Evolutionary conservation across 2,329 filamentous ascomycete genomes (phyloP).

Genomic region (Talaromyces sp.): DNA sequence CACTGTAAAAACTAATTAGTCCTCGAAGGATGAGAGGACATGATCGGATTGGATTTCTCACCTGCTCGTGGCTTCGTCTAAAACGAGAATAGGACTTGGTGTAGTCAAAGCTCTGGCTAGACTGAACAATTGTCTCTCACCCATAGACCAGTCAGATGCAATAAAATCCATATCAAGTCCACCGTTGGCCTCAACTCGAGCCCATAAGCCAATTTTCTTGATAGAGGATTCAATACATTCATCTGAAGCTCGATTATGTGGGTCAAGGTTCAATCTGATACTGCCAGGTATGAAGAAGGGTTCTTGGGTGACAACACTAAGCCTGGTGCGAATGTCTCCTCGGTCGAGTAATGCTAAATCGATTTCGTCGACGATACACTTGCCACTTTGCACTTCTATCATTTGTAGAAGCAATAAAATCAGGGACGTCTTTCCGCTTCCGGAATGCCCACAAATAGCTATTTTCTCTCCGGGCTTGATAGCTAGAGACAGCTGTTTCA

Average conservation of each 20-base stretch:
- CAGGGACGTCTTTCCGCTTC: slow-evolving; percentile 39
- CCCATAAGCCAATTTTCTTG: slow-evolving; percentile 35
- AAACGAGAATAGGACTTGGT: slow-evolving; percentile 40
- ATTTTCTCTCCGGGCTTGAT: slow-evolving; percentile 44
- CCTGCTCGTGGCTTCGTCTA: slow-evolving; percentile 44
- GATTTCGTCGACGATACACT: slow-evolving; percentile 42
- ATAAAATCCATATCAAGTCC: slow-evolving; percentile 43
- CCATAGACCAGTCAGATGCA: slow-evolving; percentile 51
- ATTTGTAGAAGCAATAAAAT: slow-evolving; percentile 42
- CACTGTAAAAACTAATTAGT: slow-evolving; percentile 32
- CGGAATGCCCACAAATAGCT: slow-evolving; percentile 41
- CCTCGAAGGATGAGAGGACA: not conserved
- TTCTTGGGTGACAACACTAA: slow-evolving; percentile 46
- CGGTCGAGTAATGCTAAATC: slow-evolving; percentile 39
- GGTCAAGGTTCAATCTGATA: slow-evolving; percentile 40
- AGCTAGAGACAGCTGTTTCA: slow-evolving; percentile 46
- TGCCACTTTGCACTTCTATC: slow-evolving; percentile 39
- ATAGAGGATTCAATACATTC: slow-evolving; percentile 35
- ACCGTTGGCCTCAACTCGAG: slow-evolving; percentile 30
- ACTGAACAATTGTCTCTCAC: slow-evolving; percentile 63
- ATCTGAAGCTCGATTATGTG: slow-evolving; percentile 30
- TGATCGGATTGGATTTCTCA: slow-evolving; percentile 19
- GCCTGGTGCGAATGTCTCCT: slow-evolving; percentile 36
- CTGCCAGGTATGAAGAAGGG: slow-evolving; percentile 41
- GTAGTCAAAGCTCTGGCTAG: slow-evolving; percentile 58